Percentiles rank a stretch among this genome's conserved stretches.
These are phyloP conservation scores for Acarospora socialis DNA, from an alignment of 2,329 filamentous ascomycete genomes.

Conservation along the genomic window DNA sequence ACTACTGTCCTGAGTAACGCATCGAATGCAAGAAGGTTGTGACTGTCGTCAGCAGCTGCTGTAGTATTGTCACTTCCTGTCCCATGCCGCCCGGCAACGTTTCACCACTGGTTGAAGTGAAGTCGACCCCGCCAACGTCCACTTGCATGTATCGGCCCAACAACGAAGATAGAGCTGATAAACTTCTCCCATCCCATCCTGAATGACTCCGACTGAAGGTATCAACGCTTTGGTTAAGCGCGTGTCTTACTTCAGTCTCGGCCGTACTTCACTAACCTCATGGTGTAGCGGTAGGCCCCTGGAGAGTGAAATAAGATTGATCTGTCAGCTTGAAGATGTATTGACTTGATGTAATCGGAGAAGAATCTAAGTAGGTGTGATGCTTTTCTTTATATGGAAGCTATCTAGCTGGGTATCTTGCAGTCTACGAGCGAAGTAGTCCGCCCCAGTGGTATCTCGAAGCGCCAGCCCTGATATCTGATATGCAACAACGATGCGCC, in stretches of 20 bases:
- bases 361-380: conserved; percentile 81
- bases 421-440: too few relatives aligned
- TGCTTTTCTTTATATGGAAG: too few relatives aligned
- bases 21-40: conserved; percentile 84
- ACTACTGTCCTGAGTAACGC: conserved; percentile 92
- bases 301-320: conserved; percentile 87
- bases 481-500: too few relatives aligned
- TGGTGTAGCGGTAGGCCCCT: conserved; percentile 71
- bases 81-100: conserved; percentile 77
- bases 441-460: too few relatives aligned
- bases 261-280: conserved; percentile 81
- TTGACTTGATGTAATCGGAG: conserved; percentile 80
- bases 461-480: too few relatives aligned
- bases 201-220: conserved; percentile 74
- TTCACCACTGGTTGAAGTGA: conserved; percentile 48
- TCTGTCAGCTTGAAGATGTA: conserved; percentile 86
- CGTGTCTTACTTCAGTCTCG: conserved; percentile 76
- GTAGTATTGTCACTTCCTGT: conserved; percentile 78
- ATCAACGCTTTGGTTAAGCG: conserved; percentile 72
- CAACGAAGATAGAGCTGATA: conserved; percentile 86
- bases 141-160: conserved; percentile 88
- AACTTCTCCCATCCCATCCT: conserved; percentile 77
- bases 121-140: conserved; percentile 75
- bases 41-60: conserved; percentile 73
- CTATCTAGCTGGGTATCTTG: too few relatives aligned